Base-by-base conservation (phyloP, 768 basidiomycete species). In the Boletus rubroflammeus region DNA sequence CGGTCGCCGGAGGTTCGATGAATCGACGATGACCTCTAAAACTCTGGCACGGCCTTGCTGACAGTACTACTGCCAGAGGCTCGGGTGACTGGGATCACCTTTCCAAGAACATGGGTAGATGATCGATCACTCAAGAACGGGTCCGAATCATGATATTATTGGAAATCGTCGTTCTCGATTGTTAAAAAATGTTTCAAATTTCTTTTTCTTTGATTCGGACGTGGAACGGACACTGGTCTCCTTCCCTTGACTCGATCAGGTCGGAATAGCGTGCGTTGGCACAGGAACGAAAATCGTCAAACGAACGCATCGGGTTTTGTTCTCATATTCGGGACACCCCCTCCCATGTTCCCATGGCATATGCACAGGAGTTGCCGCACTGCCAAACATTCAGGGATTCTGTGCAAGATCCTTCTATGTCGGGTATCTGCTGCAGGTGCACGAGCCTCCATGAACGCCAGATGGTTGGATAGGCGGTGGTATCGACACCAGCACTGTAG, bases 331-430 rank as follows among this genome's bases (percentile, higher is more conserved):
- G 25, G 41, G 9, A 34, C 14, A 7, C 3, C 36, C 45, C 45
- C 7, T 38, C 13, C 52, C 51, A 9, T 43, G 48, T 34, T 62
- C 61, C 54, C 61, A 59, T 7, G 10, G 1, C 54, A 56, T 51
- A 13, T 51, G 34, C 0, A 41, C 36, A 17, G 40, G 9, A 3
- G 15, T 39, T 8, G 54, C 14, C 40, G 47, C 49, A 9, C 10
- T 50, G 0, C 58, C 58, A 6, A 54, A 52, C 52, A 32, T 29
- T 2, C 29, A 56, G 31, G 38, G 47, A 46, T 6, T 25, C 29
- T 5, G 10, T 43, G 9, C 17, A 10, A 38, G 17, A 5, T 2
- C 7, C 39, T 9, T 23, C 34, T 4, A 19, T 34, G 5, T 50
- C 28, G 0, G 52, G 46, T 0, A 51, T 15, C 15, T 42, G 32